Conservation (phyloP, 371 early-diverging fungal genomes). For the Syncephalastrum monosporum region DNA sequence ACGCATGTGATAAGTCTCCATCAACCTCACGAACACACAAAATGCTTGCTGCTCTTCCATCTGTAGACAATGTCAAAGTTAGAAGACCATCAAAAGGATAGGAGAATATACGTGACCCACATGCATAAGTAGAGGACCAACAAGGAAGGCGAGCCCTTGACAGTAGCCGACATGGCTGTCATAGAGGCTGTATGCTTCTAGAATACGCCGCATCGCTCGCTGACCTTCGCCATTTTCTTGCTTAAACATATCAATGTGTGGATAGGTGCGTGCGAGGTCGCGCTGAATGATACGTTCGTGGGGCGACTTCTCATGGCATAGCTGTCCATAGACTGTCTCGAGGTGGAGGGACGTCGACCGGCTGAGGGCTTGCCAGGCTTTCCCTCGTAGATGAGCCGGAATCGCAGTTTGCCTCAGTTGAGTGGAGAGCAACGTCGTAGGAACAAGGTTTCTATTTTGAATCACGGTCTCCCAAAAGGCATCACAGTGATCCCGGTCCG, state of each 20-base stretch:
- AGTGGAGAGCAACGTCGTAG: too few relatives aligned
- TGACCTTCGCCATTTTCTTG: slow-evolving; percentile 84
- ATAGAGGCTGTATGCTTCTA: slow-evolving; percentile 87
- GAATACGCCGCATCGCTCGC: slow-evolving; percentile 72
- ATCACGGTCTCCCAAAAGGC: slow-evolving; percentile 90
- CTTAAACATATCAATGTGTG: slow-evolving; percentile 80
- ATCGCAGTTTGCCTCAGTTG: slow-evolving; percentile 58
- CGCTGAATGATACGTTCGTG: slow-evolving; percentile 86
- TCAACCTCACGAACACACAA: slow-evolving; percentile 83
- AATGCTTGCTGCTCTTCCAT: slow-evolving; percentile 94
- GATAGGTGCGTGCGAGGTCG: slow-evolving; percentile 90
- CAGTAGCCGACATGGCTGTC: slow-evolving; percentile 93
- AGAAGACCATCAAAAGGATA: background rate
- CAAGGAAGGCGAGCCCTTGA: slow-evolving; percentile 92
- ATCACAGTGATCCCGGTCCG: slow-evolving; percentile 47
- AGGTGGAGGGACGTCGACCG: slow-evolving; percentile 68
- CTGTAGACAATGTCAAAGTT: slow-evolving; percentile 21
- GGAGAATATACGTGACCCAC: slow-evolving; percentile 33
- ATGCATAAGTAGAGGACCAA: slow-evolving; percentile 86
- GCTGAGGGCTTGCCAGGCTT: slow-evolving; percentile 88
- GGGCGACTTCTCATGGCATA: slow-evolving; percentile 71
- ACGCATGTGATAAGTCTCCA: slow-evolving; percentile 90
- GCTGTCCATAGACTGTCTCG: slow-evolving; percentile 79
- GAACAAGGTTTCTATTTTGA: slow-evolving; percentile 43
- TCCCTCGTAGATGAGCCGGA: slow-evolving; percentile 78